Evolutionary conservation across 129 eudicot genomes (phyloP).

Genomic region (Flaveria sonorensis): DNA sequence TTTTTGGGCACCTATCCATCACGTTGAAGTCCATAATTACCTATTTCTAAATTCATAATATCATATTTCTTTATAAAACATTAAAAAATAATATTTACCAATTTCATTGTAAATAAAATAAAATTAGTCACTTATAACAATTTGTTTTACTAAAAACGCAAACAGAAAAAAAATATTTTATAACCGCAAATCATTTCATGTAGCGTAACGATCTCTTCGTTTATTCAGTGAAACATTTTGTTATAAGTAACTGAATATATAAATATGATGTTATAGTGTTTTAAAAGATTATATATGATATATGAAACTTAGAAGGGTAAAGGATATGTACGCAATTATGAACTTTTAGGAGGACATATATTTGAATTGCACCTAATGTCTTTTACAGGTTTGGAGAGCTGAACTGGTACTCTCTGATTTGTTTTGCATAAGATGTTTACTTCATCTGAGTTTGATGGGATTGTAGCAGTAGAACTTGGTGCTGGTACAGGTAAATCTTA

Average conservation of each 20-base stretch:
- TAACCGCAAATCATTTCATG: not conserved
- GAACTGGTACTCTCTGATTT: conserved; percentile 85
- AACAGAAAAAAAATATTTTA: not conserved
- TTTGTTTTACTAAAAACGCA: not conserved
- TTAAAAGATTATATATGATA: not conserved
- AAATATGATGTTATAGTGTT: conserved; percentile 6
- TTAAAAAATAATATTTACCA: not conserved
- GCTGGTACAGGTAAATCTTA: conserved; percentile 83
- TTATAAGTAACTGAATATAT: not conserved
- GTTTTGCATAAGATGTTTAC: conserved; percentile 73
- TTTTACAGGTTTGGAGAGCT: conserved; percentile 84
- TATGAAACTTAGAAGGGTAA: not conserved
- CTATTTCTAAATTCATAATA: not conserved
- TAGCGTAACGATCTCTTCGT: not conserved
- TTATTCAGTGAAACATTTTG: not conserved
- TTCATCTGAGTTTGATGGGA: conserved; percentile 63
- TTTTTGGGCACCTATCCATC: not conserved
- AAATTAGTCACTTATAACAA: not conserved
- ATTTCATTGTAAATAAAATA: not conserved
- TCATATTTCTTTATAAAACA: not conserved
- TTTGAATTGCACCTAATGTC: not conserved
- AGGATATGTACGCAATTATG: not conserved
- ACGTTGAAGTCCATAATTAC: not conserved
- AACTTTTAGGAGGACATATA: not conserved
- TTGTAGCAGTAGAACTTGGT: conserved; percentile 88